Percentiles rank a stretch among this genome's conserved stretches.
phyloP scores from a whole-genome alignment of 345 rosid genomes.

The Schrenkiella parvula region DNA sequence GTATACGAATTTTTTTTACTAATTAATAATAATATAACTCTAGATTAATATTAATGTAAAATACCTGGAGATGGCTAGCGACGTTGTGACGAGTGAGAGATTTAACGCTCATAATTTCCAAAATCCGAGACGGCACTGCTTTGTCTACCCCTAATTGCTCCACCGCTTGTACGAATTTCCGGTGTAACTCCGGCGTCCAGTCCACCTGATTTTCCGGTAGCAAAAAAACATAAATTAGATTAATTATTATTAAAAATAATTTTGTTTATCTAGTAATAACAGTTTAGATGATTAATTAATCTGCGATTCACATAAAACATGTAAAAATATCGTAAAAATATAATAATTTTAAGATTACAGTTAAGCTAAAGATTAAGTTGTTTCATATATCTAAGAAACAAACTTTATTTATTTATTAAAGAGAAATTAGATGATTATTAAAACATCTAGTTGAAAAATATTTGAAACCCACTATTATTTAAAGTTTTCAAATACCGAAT shows the following conservation, averaged over 20 bases:
- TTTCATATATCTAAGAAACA: neutral
- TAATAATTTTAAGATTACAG: neutral
- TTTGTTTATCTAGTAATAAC: neutral
- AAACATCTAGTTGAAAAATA: neutral
- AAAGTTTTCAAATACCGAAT: neutral
- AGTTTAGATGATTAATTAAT: neutral
- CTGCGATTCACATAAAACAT: neutral
- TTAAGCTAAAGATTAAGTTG: neutral
- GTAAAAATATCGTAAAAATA: neutral
- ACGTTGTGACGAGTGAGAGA: slow-evolving; percentile 96
- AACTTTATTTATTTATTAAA: neutral
- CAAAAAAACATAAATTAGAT: neutral
- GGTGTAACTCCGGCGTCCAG: slow-evolving; percentile 95
- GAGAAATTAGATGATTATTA: neutral
- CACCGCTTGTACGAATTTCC: slow-evolving; percentile 92
- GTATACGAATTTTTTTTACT: neutral
- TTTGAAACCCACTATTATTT: neutral
- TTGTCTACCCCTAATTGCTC: slow-evolving; percentile 92
- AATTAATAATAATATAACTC: neutral
- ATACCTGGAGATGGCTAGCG: slow-evolving; percentile 96
- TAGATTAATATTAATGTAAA: neutral
- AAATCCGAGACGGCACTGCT: slow-evolving; percentile 94
- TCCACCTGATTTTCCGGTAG: slow-evolving; percentile 58
- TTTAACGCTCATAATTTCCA: slow-evolving; percentile 85
- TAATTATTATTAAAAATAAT: neutral